Evolutionary conservation across 805 yeast species (phyloP).

Genomic region (Teunomyces cretensis): DNA sequence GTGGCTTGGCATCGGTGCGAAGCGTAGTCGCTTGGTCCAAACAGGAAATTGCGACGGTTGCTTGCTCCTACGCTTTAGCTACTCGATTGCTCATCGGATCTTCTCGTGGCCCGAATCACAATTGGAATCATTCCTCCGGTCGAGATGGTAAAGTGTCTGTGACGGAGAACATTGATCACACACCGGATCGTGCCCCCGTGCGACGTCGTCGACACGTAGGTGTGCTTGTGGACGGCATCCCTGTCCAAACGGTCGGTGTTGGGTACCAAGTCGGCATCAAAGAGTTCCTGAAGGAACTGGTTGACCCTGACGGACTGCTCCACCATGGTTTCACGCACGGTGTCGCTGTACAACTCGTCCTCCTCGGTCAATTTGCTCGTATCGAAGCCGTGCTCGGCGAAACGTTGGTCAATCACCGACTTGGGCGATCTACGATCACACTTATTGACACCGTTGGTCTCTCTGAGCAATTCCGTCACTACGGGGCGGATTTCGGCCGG

Average conservation of each 20-base stretch:
- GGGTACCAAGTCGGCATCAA: conserved; percentile 21
- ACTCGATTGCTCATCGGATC: background rate
- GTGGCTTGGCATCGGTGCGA: too few species aligned
- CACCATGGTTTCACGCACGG: conserved; percentile 47
- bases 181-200: conserved; percentile 63
- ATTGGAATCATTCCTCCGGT: conserved; percentile 69
- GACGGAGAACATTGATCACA: conserved; percentile 49
- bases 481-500: conserved; percentile 20
- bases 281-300: conserved; percentile 39
- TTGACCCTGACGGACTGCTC: conserved; percentile 53
- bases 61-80: too few species aligned
- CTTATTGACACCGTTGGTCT: conserved; percentile 57
- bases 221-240: conserved; percentile 19
- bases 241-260: conserved; percentile 16
- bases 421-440: conserved; percentile 58
- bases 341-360: conserved; percentile 46
- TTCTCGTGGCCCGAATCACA: conserved; percentile 46
- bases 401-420: conserved; percentile 36
- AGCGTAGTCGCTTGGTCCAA: too few species aligned
- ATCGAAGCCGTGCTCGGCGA: conserved; percentile 43
- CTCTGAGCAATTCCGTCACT: conserved; percentile 52
- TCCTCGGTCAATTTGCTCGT: conserved; percentile 49
- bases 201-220: conserved; percentile 49
- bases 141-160: conserved; percentile 56
- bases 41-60: too few species aligned